Conservation (phyloP, 2,329 filamentous ascomycete species). For the Verticillium nubilum region DNA sequence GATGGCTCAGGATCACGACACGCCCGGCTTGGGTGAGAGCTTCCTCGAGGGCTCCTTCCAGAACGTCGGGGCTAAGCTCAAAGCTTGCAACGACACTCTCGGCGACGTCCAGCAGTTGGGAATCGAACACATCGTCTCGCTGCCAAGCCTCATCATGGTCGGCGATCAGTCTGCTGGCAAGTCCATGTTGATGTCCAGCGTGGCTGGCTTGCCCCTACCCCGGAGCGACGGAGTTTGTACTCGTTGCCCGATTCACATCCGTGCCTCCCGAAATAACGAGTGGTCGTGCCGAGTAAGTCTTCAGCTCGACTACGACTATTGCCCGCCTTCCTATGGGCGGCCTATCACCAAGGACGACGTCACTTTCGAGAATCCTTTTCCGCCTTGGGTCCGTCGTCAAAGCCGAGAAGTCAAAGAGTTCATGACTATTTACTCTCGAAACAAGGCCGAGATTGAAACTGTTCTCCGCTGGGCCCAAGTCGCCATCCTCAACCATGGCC, state of each 20-base stretch:
- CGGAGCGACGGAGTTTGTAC: conserved; percentile 71
- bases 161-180: conserved; percentile 86
- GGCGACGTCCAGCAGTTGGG: conserved; percentile 66
- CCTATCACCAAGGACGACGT: conserved; percentile 39
- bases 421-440: conserved; percentile 48
- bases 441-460: conserved; percentile 56
- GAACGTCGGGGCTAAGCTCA: conserved; percentile 57
- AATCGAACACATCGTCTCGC: conserved; percentile 62
- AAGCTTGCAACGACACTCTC: conserved; percentile 60
- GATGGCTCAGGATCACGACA: conserved; percentile 13
- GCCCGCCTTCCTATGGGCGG: conserved; percentile 29
- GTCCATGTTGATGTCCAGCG: conserved; percentile 60
- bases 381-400: conserved; percentile 55
- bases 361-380: conserved; percentile 48
- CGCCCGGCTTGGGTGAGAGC: conserved; percentile 26
- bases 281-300: conserved; percentile 69
- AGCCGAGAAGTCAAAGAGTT: conserved; percentile 51
- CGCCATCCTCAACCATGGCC: conserved; percentile 65
- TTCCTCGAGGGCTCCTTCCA: conserved; percentile 38
- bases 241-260: conserved; percentile 74
- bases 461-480: conserved; percentile 70
- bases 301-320: conserved; percentile 57
- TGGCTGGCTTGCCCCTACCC: conserved; percentile 66
- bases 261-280: conserved; percentile 49
- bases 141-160: conserved; percentile 77